Base-by-base conservation (phyloP, 192 early-diverging fungal genomes). In the Bifiguratus adelaidae region DNA sequence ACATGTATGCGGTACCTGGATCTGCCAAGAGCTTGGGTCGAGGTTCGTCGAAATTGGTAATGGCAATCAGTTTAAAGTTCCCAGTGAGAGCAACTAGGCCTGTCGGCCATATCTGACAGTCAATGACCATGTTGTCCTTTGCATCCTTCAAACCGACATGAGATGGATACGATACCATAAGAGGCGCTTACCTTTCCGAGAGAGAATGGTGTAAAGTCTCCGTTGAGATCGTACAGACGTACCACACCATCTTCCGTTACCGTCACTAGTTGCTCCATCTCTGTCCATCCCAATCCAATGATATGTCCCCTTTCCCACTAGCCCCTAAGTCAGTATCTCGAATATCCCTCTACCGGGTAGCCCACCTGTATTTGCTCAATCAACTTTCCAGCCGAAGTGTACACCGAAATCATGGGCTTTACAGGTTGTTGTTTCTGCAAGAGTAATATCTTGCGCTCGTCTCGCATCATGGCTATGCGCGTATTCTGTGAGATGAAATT, bases 271-370 rank as follows among this genome's bases (percentile, higher is more conserved):
- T 89, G 70, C 45, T 97, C 94, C 8, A 71, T 73, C 23, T 74
- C 76, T 25, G 86, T 90, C 97, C 97, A 99, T 48, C 85, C 84
- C 71, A 99, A 81, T 1, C 71, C 77, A n/a, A 97, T 79, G 46
- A 99, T 85, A 5, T 76, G 77, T 41, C 83, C 82, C 50, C 84
- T 89, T 42, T 91, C 91, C 82, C 89, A 94, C 80, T 86, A 42
- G n/a, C n/a, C n/a, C n/a, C n/a, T n/a, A n/a, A n/a, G n/a, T 13
- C n/a, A n/a, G n/a, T n/a, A n/a, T n/a, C n/a, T n/a, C n/a, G n/a
- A n/a, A n/a, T n/a, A n/a, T n/a, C n/a, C n/a, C n/a, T n/a, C n/a
- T n/a, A n/a, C n/a, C n/a, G n/a, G 24, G 29, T 16, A 30, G 40
- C 48, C 43, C 56, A 86, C 86, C 56, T 90, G 83, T 44, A 97